These are phyloP conservation scores for Trichoderma koningiopsis DNA, from an alignment of 2,329 filamentous ascomycete genomes.

Conservation along the genomic window DNA sequence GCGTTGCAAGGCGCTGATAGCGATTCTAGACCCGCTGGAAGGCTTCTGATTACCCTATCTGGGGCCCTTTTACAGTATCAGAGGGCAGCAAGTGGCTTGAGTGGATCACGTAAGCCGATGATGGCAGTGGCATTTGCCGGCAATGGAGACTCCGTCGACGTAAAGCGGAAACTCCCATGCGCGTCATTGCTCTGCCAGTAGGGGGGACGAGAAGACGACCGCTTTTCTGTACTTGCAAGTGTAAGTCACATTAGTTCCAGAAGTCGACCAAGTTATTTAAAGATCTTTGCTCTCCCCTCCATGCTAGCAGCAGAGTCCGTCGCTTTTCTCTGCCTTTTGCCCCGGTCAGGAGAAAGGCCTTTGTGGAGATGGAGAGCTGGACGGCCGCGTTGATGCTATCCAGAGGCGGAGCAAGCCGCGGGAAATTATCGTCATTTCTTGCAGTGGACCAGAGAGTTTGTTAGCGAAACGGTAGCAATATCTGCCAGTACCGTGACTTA, in stretches of 20 bases:
- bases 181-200: background rate
- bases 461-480: background rate
- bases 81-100: background rate
- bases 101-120: background rate
- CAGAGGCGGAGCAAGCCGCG: slow-evolving; percentile 7
- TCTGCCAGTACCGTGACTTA: background rate
- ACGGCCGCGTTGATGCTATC: background rate
- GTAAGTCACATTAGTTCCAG: too few species aligned
- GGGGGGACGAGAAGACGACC: background rate
- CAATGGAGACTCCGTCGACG: background rate
- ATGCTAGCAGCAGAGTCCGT: background rate
- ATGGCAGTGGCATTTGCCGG: background rate
- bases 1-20: background rate
- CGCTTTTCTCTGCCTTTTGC: background rate
- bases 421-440: slow-evolving; percentile 26
- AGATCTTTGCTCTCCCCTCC: background rate
- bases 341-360: slow-evolving; percentile 19
- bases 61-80: background rate
- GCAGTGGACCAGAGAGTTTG: slow-evolving; percentile 16
- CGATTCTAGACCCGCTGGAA: background rate
- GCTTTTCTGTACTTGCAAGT: too few species aligned
- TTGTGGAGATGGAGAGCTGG: slow-evolving; percentile 7
- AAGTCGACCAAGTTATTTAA: background rate
- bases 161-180: background rate
- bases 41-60: background rate